Percentiles rank a stretch among this genome's conserved stretches.
These are phyloP conservation scores for Septoria linicola DNA, from an alignment of 2,329 filamentous ascomycete genomes.

Conservation along the genomic window DNA sequence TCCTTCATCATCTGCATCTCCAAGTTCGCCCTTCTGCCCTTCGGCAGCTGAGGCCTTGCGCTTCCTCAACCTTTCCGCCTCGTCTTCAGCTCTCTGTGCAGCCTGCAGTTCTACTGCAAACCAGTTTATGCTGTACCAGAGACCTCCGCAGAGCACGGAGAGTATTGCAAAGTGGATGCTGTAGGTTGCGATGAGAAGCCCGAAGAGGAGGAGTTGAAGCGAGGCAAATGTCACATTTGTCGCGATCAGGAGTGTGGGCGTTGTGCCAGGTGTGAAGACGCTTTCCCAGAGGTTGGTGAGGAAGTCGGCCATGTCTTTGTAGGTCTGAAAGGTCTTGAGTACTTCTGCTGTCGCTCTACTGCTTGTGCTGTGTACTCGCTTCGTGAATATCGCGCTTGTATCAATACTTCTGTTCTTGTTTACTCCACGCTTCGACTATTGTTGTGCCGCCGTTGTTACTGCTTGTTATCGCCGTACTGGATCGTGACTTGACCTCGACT, in stretches of 20 bases:
- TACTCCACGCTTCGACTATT: no score
- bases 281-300: conserved; percentile 81
- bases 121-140: conserved; percentile 98
- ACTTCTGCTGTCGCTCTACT: no score
- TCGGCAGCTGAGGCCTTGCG: no score
- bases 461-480: no score
- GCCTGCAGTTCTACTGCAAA: conserved; percentile 69
- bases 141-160: conserved; percentile 71
- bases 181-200: conserved; percentile 75
- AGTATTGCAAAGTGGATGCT: conserved; percentile 87
- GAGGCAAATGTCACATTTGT: conserved; percentile 86
- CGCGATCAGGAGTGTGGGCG: conserved; percentile 80
- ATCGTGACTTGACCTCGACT: no score
- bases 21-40: conserved; percentile 48
- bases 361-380: no score
- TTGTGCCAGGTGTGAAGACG: conserved; percentile 89
- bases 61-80: conserved; percentile 48
- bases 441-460: no score
- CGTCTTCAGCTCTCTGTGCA: conserved; percentile 49
- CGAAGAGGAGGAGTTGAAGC: conserved; percentile 75
- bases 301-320: conserved; percentile 47
- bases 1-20: conserved; percentile 45
- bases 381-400: no score
- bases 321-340: no score
- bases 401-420: no score